These are phyloP conservation scores for Mortierella claussenii DNA, from an alignment of 192 early-diverging fungal species.

Conservation along the genomic window DNA sequence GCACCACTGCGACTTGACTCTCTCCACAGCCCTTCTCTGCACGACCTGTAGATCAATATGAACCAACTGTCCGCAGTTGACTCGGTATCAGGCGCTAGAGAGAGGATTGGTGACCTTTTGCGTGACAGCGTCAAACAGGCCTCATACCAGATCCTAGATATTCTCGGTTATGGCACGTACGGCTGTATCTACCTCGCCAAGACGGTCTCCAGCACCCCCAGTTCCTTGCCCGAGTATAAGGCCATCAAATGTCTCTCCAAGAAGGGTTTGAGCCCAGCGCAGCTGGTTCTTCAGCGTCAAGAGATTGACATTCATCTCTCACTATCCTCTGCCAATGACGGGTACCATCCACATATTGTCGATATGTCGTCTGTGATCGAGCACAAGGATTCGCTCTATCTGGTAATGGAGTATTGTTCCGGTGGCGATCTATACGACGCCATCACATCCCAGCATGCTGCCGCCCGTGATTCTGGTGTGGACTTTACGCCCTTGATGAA, in stretches of 20 bases:
- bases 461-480: conserved; percentile 58
- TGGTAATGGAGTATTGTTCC: conserved; percentile 95
- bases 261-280: conserved; percentile 51
- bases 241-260: conserved; percentile 72
- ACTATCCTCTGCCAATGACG: conserved; percentile 48
- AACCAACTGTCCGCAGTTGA: conserved; percentile 35
- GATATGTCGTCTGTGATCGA: conserved; percentile 92
- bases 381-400: conserved; percentile 85
- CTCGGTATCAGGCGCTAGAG: conserved; percentile 42
- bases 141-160: conserved; percentile 59
- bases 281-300: conserved; percentile 62
- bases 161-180: conserved; percentile 77
- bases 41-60: conserved; percentile 7
- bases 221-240: conserved; percentile 56
- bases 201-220: conserved; percentile 11
- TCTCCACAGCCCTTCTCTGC: background rate
- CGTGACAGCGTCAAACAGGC: conserved; percentile 29
- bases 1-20: no score
- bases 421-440: conserved; percentile 97
- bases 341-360: conserved; percentile 83
- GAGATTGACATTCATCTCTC: conserved; percentile 69
- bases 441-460: conserved; percentile 82
- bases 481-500: conserved; percentile 15
- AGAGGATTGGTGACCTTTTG: conserved; percentile 28
- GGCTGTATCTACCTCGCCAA: conserved; percentile 78